phyloP scores from a whole-genome alignment of 2,329 filamentous ascomycete species.

The Colletotrichum lindemuthianum region DNA sequence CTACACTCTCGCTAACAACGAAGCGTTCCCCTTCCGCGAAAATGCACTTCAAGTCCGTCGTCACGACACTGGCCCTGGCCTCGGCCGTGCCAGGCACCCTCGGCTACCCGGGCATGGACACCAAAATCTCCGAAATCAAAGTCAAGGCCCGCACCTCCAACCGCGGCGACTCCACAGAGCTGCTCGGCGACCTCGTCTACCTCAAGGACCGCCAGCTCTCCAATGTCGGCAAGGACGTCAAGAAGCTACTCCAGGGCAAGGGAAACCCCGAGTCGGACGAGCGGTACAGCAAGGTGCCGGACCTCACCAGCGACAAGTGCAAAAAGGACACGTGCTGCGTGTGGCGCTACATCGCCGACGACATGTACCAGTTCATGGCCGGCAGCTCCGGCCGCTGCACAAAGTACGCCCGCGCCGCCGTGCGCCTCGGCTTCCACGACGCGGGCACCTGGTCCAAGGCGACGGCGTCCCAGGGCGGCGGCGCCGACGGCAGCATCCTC shows the following conservation, averaged over 20 bases:
- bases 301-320: slow-evolving; percentile 44
- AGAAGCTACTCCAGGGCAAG: slow-evolving; percentile 35
- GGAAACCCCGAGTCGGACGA: slow-evolving; percentile 38
- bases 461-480: slow-evolving; percentile 46
- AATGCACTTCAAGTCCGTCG: slow-evolving; percentile 34
- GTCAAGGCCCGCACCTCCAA: slow-evolving; percentile 22
- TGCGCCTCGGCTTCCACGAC: slow-evolving; percentile 61
- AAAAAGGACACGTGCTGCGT: slow-evolving; percentile 55
- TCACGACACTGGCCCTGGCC: slow-evolving; percentile 33
- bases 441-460: slow-evolving; percentile 55
- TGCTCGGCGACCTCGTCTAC: slow-evolving; percentile 37
- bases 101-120: slow-evolving; percentile 36
- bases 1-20: neutral
- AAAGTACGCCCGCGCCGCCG: slow-evolving; percentile 53
- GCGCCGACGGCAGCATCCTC: slow-evolving; percentile 58
- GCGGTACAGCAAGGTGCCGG: slow-evolving; percentile 37
- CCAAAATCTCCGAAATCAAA: slow-evolving; percentile 36
- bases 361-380: slow-evolving; percentile 50
- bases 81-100: slow-evolving; percentile 25
- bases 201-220: slow-evolving; percentile 34
- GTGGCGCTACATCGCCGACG: slow-evolving; percentile 54
- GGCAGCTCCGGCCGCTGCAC: slow-evolving; percentile 54
- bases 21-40: neutral
- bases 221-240: slow-evolving; percentile 36
- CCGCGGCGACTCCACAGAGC: slow-evolving; percentile 34